A percentile compares a stretch with the other conserved stretches of the same genome.
Conservation (phyloP, 2,329 filamentous ascomycete genomes). For the Alternaria sp. region DNA sequence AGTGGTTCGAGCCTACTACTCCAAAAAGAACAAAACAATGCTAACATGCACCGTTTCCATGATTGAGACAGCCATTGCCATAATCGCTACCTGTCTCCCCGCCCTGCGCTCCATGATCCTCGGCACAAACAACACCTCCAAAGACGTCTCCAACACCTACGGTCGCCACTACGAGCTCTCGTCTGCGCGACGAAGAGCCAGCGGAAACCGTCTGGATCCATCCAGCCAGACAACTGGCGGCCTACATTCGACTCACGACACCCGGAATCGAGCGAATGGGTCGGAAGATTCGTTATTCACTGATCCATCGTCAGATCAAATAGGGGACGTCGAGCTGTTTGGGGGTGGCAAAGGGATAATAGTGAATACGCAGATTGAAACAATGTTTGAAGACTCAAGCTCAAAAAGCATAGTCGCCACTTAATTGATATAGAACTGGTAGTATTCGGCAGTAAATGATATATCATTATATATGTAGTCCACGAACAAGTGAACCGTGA, state of each 20-base stretch:
- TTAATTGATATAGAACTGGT: slow-evolving; percentile 11
- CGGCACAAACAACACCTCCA: slow-evolving; percentile 27
- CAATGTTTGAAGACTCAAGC: slow-evolving; percentile 15
- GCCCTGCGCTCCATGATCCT: slow-evolving; percentile 34
- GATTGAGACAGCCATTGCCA: slow-evolving; percentile 48
- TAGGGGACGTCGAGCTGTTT: background rate
- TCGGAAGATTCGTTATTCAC: slow-evolving; percentile 30
- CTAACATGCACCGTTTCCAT: slow-evolving; percentile 38
- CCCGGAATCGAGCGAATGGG: slow-evolving; percentile 18
- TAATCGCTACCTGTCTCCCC: slow-evolving; percentile 54
- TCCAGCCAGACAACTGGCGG: slow-evolving; percentile 9
- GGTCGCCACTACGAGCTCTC: slow-evolving; percentile 38
- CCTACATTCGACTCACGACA: slow-evolving; percentile 1
- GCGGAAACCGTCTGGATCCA: slow-evolving; percentile 15
- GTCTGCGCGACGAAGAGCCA: slow-evolving; percentile 25
- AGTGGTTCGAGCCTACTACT: slow-evolving; percentile 38
- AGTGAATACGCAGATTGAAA: slow-evolving; percentile 27
- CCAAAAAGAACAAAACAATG: slow-evolving; percentile 32
- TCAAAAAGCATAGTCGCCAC: slow-evolving; percentile 8
- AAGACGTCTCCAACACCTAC: slow-evolving; percentile 29
- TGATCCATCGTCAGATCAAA: slow-evolving; percentile 6
- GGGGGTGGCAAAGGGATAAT: slow-evolving; percentile 17
- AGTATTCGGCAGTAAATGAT: background rate
- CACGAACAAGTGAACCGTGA: background rate
- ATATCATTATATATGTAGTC: background rate